Base-by-base conservation (phyloP, 306 rosid species). In the Cucurbita ficifolia region DNA sequence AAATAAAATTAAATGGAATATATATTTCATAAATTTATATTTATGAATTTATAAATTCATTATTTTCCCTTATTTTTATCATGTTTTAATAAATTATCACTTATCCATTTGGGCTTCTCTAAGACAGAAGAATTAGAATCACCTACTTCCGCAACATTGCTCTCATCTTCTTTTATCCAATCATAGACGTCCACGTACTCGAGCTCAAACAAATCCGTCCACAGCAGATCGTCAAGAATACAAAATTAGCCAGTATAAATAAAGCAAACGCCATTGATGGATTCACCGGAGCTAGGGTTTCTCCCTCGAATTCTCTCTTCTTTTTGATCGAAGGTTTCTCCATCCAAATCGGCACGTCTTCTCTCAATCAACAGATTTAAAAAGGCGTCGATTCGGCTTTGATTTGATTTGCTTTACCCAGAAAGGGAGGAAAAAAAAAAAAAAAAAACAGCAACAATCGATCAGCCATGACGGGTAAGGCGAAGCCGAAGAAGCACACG, bases 401-500 rank as follows among this genome's bases (percentile, higher is more conserved):
- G 17, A 4, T 45, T n/a, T 49, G 39, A 17, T 73, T 29, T 22
- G 4, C 21, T 18, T 3, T 8, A 42, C 46, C 46, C 46, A 9
- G 46, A 42, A 42, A 42, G 33, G 33, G 33, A 29, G 33, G 33
- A 1, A 22, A 9, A 42, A 42, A 13, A 4, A 45, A 6, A 0
- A 10, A 2, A 42, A 53, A 16, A 35, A 7, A 5, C 7, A 59
- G n/a, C 42, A 33, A 36, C 45, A 1, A 17, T 62, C 70, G 40
- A 40, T 11, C 51, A 10, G 13, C 72, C 61, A 95, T 91, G 99
- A 95, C 99, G 0, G 99, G 99, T 38, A 95, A 95, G 75, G 97
- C 99, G 16, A 95, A 95, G 96, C 99, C 99, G 11, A 95, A 95
- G 96, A 95, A 95, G 96, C 99, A 95, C 80, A 95, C 99, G 11